Evolutionary conservation across 768 basidiomycete species (phyloP), one percentile per base, ranked within the genome.

Genomic region (Strobilomyces confusus): DNA sequence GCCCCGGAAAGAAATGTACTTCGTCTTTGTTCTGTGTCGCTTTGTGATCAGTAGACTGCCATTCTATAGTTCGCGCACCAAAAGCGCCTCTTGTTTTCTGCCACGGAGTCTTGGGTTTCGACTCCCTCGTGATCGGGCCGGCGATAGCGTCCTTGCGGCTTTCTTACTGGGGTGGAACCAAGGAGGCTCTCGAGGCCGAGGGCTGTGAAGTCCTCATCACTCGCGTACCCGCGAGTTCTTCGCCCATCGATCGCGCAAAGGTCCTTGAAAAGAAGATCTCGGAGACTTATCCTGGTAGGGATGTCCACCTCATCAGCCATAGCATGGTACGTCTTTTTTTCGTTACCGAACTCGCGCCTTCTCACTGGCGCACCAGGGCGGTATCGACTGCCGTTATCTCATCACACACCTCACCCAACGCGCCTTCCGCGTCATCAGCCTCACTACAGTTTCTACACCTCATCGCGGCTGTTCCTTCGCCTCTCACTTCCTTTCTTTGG

Each of bases 121-220:
- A 95, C 66, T 86, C 84, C 0, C 80, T 94, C 59, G 87, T 82
- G 3, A 85, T 92, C 19, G 87, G 89, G 1, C 83, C 80, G 2
- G 73, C 86, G 42, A 88, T 87, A 52, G 84, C 86, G 12, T 85
- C 91, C 5, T 61, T 98, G 17, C 84, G 94, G 63, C 92, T 99
- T 38, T 79, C 87, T 2, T 94, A 99, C 68, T 99, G 97, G 97
- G 81, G 95, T 34, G 97, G 97, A 8, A 95, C 98, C 58, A 87
- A 89, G 63, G 92, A 98, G 66, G 92, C 89, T 17, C 77, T 99
- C 8, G 86, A 95, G 63, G 80, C 87, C 34, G 93, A 89, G 64
- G 95, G 92, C 17, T 81, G 80, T 13, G 88, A 98, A 66, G 89
- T 98, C 33, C 80, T 98, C 62, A 89, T 98, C 63, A 93, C 94